Base-by-base conservation (phyloP, 441 rosid genomes). In the Kokia cookei region DNA sequence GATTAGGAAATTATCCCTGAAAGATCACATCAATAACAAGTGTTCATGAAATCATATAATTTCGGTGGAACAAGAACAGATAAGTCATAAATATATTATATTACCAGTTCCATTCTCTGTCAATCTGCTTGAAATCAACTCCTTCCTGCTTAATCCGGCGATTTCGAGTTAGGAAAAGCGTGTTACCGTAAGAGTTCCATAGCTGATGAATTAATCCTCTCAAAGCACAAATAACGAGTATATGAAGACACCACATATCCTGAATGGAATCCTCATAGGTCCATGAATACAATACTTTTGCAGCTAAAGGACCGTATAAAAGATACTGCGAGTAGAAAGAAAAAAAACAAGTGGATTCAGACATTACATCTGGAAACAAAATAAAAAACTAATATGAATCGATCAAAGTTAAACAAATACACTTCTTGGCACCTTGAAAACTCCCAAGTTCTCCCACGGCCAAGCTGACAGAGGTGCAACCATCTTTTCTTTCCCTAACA, bases 371-470 rank as follows among this genome's bases (percentile, higher is more conserved):
- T 5, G 40, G 40, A 37, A 37, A 37, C 8, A 37, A 37, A 37
- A 6, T 37, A 6, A 37, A 35, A 35, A 35, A 35, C 7, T 35
- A 35, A 35, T 6, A 37, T 37, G 40, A 37, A 37, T 6, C 40
- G 51, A 47, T 47, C 51, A 10, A 22, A 55, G 3, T 22, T 26
- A 22, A 55, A 19, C 43, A 48, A 50, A 37, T 48, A 8, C 5
- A 69, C 4, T 7, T 43, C 10, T 35, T n/a, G 0, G 1, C 82
- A 94, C 99, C 97, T 93, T 95, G 79, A 75, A 94, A 55, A 70
- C n/a, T 58, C 98, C 96, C 60, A 91, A 54, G 82, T 86, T 87
- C 80, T 84, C 92, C 99, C 99, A 95, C 12, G 99, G 97, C 98
- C 98, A 95, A 72, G 86, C 69, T 62, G 93, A 86, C 72, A 90